These are phyloP conservation scores for Solanum bukasovii DNA, from an alignment of 257 asterid species.

Conservation along the genomic window DNA sequence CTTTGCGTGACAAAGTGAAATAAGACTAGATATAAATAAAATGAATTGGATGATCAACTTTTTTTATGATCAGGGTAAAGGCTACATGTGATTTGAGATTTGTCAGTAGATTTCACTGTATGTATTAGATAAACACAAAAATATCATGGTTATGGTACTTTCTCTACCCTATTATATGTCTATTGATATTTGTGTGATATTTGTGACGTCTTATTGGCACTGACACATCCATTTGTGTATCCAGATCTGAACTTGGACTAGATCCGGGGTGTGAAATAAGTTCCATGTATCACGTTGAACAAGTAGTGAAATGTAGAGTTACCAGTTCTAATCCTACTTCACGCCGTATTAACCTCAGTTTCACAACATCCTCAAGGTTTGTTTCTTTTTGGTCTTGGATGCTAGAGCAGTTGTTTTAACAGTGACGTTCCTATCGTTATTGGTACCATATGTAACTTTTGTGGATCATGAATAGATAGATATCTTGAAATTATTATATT, in stretches of 20 bases:
- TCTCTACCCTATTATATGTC: background rate
- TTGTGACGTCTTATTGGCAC: background rate
- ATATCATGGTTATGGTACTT: background rate
- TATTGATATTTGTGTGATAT: background rate
- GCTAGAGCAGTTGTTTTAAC: background rate
- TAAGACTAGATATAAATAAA: background rate
- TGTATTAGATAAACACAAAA: background rate
- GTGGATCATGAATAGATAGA: background rate
- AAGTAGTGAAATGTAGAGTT: constrained; percentile 94
- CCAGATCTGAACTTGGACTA: constrained; percentile 94
- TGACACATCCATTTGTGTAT: constrained; percentile 1
- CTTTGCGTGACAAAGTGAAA: background rate
- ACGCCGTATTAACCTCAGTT: constrained; percentile 71
- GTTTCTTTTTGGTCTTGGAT: constrained; percentile 1
- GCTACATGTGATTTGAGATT: background rate
- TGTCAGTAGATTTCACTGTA: background rate
- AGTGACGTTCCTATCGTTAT: background rate
- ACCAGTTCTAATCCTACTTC: constrained; percentile 55
- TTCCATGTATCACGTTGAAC: constrained; percentile 86
- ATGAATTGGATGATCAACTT: background rate
- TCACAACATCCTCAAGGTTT: constrained; percentile 66
- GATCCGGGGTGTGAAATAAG: constrained; percentile 63
- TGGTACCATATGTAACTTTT: background rate
- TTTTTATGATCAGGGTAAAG: background rate
- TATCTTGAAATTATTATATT: background rate